Percentiles rank a stretch among this genome's conserved stretches.
Evolutionary conservation across 768 basidiomycete species (phyloP).

Genomic region (Kwoniella botswanensis): DNA sequence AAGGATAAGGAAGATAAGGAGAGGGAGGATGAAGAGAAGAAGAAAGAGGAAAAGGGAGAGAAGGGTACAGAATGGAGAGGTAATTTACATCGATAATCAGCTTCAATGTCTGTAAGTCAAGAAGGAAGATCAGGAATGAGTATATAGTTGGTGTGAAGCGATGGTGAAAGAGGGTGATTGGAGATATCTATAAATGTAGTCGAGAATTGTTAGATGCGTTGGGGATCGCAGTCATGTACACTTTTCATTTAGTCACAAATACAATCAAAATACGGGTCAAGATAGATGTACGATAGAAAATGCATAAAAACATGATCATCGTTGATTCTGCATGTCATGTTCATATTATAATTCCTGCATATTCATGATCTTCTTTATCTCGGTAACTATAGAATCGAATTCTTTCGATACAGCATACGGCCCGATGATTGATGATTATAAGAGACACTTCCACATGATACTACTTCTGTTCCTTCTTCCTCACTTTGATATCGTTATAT

Average conservation of each 20-base stretch:
- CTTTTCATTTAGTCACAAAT: neutral
- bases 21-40: slow-evolving; percentile 9
- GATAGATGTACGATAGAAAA: neutral
- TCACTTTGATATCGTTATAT: too few relatives aligned
- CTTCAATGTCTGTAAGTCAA: neutral
- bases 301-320: neutral
- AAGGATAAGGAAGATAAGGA: slow-evolving; percentile 6
- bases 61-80: slow-evolving; percentile 34
- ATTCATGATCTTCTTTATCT: too few relatives aligned
- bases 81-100: slow-evolving; percentile 39
- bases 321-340: neutral
- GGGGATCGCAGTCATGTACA: too few relatives aligned
- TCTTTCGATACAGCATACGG: too few relatives aligned
- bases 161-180: neutral
- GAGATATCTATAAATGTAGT: neutral
- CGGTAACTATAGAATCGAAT: too few relatives aligned
- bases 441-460: too few relatives aligned
- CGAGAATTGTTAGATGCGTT: too few relatives aligned
- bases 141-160: neutral
- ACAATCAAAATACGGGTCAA: neutral
- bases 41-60: neutral
- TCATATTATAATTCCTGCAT: too few relatives aligned
- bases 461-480: too few relatives aligned
- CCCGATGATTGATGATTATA: too few relatives aligned
- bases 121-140: neutral